Conservation (phyloP, 257 asterid species). For the Nemophila menziesii region DNA sequence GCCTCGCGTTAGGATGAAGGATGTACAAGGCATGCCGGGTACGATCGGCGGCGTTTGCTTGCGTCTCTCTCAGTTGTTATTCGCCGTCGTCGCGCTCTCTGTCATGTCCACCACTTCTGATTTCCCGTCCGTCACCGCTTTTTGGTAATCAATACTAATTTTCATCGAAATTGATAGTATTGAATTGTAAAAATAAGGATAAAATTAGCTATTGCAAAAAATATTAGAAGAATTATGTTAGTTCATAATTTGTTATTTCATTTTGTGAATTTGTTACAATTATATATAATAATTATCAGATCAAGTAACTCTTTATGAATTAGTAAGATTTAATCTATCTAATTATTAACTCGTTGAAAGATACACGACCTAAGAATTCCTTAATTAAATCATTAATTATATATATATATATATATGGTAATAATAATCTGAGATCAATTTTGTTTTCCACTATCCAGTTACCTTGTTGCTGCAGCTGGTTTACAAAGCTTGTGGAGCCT, state of each 20-base stretch:
- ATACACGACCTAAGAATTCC: no score
- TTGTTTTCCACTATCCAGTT: slow-evolving; percentile 31
- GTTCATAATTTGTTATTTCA: not conserved
- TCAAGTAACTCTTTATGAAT: no score
- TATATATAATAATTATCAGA: no score
- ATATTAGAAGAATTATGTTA: no score
- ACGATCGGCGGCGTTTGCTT: slow-evolving; percentile 71
- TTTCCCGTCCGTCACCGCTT: slow-evolving; percentile 97
- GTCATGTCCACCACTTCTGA: slow-evolving; percentile 92
- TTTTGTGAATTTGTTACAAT: not conserved
- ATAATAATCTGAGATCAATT: slow-evolving; percentile 4
- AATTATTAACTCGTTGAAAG: no score
- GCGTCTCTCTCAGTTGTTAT: slow-evolving; percentile 61
- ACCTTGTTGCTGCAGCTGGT: slow-evolving; percentile 96
- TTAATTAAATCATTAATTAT: no score
- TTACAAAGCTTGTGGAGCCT: slow-evolving; percentile 97
- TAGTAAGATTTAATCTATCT: no score
- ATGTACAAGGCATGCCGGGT: slow-evolving; percentile 96
- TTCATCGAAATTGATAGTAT: not conserved
- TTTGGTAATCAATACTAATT: slow-evolving; percentile 43
- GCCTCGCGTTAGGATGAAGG: slow-evolving; percentile 87
- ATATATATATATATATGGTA: no score
- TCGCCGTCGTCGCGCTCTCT: slow-evolving; percentile 63
- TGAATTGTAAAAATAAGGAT: not conserved
- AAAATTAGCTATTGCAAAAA: not conserved